Conservation (phyloP, 495 filamentous ascomycete species). For the Aspergillus cavernicola region DNA sequence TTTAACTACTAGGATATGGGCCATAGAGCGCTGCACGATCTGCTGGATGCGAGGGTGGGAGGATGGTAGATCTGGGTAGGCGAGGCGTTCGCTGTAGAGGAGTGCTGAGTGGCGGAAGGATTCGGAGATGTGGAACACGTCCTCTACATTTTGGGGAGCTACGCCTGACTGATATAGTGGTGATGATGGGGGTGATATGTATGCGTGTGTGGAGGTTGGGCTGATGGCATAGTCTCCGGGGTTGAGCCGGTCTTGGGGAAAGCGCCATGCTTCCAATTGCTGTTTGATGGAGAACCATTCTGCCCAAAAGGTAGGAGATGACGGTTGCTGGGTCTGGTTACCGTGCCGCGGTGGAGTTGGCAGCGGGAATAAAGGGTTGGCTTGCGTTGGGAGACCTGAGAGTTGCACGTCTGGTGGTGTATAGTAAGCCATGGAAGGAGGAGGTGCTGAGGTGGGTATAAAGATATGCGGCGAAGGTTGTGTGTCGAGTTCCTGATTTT, state of each 20-base stretch:
- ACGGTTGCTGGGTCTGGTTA: slow-evolving; percentile 21
- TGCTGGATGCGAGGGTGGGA: slow-evolving; percentile 76
- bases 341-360: slow-evolving; percentile 28
- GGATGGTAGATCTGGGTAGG: slow-evolving; percentile 69
- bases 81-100: slow-evolving; percentile 87
- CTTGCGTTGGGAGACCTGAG: slow-evolving; percentile 7
- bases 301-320: slow-evolving; percentile 65
- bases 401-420: slow-evolving; percentile 20
- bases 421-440: slow-evolving; percentile 36
- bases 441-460: slow-evolving; percentile 32
- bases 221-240: slow-evolving; percentile 25
- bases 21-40: slow-evolving; percentile 74
- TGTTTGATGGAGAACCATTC: slow-evolving; percentile 81
- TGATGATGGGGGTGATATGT: slow-evolving; percentile 30
- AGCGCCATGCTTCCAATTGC: slow-evolving; percentile 76
- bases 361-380: slow-evolving; percentile 23
- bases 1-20: slow-evolving; percentile 74
- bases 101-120: slow-evolving; percentile 86
- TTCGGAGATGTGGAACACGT: slow-evolving; percentile 69
- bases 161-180: slow-evolving; percentile 26
- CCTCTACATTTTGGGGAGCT: slow-evolving; percentile 41
- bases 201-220: slow-evolving; percentile 12
- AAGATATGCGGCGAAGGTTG: slow-evolving; percentile 27
- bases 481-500: slow-evolving; percentile 55
- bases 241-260: slow-evolving; percentile 45